Base-by-base conservation (phyloP, 768 basidiomycete species). In the Trichaptum fuscoviolaceum region DNA sequence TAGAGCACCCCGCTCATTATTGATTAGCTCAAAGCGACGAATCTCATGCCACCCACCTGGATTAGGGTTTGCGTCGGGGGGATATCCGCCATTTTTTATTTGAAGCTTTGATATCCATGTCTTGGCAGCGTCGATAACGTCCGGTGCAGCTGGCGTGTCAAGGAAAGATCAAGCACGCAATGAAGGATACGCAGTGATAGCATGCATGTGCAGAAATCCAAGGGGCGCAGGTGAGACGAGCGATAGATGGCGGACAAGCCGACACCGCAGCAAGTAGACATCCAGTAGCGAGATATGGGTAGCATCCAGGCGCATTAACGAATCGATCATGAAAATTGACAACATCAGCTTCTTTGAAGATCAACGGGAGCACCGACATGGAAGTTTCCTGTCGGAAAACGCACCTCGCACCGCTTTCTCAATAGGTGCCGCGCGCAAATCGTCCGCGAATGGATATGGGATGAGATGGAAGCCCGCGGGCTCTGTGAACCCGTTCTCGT, bases 381-480 rank as follows among this genome's bases (percentile, higher is more conserved):
- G 3, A 52, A 52, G 42, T 4, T n/a, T 20, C 42, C 42, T 52
- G 12, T 15, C 20, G 36, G 34, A 2, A 1, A 59, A 65, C 76
- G 30, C 76, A 87, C 94, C 90, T 81, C 83, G 82, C 70, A 83
- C 79, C 7, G 82, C 88, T 65, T 85, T 81, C 23, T 88, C 85
- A 12, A 95, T 76, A 1, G 91, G 88, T 7, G 91, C 91, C 23
- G 83, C 81, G 62, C 97, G 87, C 62, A 99, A 90, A 71, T 99
- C 97, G 73, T 99, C 97, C 4, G 92, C 91, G 74, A 92, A 99
- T 0, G 96, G 96, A n/a, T 98, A 75, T 18, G 91, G 90, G 66
- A 98, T 90, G 63, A 99, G 81, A 75, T 99, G 95, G 72, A 99
- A 91, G 6, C 97, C 97, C 1, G 92, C 87, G 35, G 97, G 93